phyloP scores from a whole-genome alignment of 257 asterid genomes.

The Solanum tacnaense region DNA sequence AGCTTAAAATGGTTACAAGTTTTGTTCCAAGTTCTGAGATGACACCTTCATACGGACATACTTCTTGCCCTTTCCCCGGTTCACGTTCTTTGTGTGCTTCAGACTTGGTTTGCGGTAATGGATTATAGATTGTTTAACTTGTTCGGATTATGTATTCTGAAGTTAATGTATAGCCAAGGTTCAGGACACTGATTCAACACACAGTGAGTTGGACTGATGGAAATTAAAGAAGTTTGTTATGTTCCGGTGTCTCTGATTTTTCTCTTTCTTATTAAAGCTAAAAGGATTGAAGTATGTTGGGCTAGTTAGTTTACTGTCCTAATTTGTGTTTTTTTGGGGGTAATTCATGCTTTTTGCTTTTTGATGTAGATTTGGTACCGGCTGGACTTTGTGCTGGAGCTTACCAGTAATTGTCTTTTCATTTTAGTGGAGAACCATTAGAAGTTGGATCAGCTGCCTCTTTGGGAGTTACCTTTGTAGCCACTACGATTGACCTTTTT shows the following conservation, averaged over 20 bases:
- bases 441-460: conserved; percentile 1
- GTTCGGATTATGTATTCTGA: background rate
- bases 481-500: background rate
- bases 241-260: background rate
- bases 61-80: background rate
- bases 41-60: background rate
- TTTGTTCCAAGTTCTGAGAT: background rate
- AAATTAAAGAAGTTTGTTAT: background rate
- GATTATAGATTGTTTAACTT: background rate
- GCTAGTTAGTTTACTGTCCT: background rate
- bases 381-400: background rate
- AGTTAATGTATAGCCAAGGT: background rate
- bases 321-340: background rate
- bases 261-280: background rate
- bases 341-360: background rate
- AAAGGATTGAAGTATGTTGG: background rate
- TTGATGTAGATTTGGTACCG: background rate
- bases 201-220: background rate
- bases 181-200: background rate
- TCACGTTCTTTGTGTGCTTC: background rate
- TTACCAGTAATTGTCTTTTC: background rate
- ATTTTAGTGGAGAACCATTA: background rate
- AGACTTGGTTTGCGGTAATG: background rate
- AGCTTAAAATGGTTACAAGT: background rate
- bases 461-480: background rate